A percentile compares a stretch with the other conserved stretches of the same genome.
These are phyloP conservation scores for Hymenoscyphus occultus DNA, from an alignment of 2,329 filamentous ascomycete species.

Conservation along the genomic window DNA sequence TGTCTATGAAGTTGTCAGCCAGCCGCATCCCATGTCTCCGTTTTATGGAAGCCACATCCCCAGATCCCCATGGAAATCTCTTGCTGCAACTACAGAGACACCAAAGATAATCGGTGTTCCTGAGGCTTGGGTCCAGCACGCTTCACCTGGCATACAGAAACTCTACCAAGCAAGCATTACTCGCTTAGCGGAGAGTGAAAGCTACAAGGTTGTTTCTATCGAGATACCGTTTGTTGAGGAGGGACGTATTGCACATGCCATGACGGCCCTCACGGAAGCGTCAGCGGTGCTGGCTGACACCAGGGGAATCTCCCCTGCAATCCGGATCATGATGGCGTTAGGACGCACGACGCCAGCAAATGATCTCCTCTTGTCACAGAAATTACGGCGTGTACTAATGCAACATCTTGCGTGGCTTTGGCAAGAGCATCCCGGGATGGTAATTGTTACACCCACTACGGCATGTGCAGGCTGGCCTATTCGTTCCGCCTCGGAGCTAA, in stretches of 20 bases:
- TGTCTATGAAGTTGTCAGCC: too few species aligned
- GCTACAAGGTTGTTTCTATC: conserved; percentile 55
- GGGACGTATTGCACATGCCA: conserved; percentile 72
- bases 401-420: conserved; percentile 70
- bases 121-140: too few species aligned
- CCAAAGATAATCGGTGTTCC: too few species aligned
- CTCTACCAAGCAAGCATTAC: conserved; percentile 44
- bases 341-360: conserved; percentile 41
- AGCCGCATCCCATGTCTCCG: too few species aligned
- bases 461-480: conserved; percentile 71
- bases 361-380: conserved; percentile 70
- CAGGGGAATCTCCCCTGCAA: conserved; percentile 49
- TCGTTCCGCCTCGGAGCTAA: conserved; percentile 54
- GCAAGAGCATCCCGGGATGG: conserved; percentile 64
- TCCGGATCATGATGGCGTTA: conserved; percentile 53
- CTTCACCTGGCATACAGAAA: conserved; percentile 50
- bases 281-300: conserved; percentile 38
- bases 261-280: conserved; percentile 72
- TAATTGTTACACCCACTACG: conserved; percentile 75
- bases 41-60: too few species aligned
- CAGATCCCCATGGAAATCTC: too few species aligned
- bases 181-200: conserved; percentile 14
- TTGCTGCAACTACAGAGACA: too few species aligned
- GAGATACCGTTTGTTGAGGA: conserved; percentile 62
- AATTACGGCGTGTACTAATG: conserved; percentile 74